phyloP scores from a whole-genome alignment of 1,139 yeast species.

The Pichia sp. region DNA sequence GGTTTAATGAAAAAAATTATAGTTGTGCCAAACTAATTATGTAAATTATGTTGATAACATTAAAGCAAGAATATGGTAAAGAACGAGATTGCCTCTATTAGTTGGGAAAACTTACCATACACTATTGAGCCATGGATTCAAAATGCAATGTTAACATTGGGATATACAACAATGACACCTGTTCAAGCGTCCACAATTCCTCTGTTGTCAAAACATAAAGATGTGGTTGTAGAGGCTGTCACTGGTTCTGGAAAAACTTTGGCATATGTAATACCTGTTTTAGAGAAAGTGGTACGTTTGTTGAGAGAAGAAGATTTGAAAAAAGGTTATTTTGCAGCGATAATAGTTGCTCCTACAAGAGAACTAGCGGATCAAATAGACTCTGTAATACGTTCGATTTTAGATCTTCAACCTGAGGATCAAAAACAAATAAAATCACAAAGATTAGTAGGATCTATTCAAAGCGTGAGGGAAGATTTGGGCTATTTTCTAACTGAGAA shows the following conservation, averaged over 20 bases:
- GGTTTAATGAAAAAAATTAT: slow-evolving; percentile 5
- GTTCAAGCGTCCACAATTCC: slow-evolving; percentile 97
- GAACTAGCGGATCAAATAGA: slow-evolving; percentile 84
- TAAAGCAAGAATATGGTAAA: slow-evolving; percentile 5
- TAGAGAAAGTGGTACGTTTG: slow-evolving; percentile 50
- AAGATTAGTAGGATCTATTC: slow-evolving; percentile 71
- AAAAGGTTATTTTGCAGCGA: slow-evolving; percentile 61
- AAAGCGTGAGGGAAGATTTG: slow-evolving; percentile 66
- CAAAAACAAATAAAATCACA: slow-evolving; percentile 49
- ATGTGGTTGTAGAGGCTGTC: slow-evolving; percentile 93
- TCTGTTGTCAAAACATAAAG: slow-evolving; percentile 76
- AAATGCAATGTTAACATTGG: slow-evolving; percentile 66
- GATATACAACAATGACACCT: slow-evolving; percentile 85
- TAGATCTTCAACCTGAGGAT: slow-evolving; percentile 51
- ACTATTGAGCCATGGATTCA: slow-evolving; percentile 37
- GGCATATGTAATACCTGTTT: slow-evolving; percentile 75
- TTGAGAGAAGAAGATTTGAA: slow-evolving; percentile 25
- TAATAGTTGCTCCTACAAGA: slow-evolving; percentile 83
- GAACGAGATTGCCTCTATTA: slow-evolving; percentile 15
- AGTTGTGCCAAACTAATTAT: background rate
- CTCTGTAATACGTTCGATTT: slow-evolving; percentile 51
- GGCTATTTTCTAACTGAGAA: slow-evolving; percentile 43
- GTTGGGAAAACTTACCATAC: slow-evolving; percentile 23
- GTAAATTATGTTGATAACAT: background rate
- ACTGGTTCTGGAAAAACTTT: slow-evolving; percentile 96